Conservation (phyloP, 2,329 filamentous ascomycete genomes). For the Fusarium gaditjirri region DNA sequence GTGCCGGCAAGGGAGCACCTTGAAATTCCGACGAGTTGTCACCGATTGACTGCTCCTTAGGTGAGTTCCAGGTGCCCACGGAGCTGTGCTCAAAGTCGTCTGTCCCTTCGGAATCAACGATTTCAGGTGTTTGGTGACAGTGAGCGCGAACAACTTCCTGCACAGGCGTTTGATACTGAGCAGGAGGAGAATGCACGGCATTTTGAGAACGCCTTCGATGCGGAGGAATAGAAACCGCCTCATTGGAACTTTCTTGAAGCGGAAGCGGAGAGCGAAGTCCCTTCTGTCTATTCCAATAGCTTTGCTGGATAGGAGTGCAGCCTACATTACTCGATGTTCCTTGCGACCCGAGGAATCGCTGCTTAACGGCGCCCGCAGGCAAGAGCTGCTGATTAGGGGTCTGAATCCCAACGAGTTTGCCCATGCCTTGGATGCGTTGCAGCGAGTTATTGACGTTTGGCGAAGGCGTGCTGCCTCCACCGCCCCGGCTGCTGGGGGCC, state of each 20-base stretch:
- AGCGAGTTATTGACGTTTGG: slow-evolving; percentile 14
- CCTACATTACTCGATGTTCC: not conserved
- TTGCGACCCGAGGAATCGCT: not conserved
- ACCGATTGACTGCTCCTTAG: not conserved
- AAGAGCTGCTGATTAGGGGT: slow-evolving; percentile 6
- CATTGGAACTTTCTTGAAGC: not conserved
- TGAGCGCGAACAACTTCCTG: not conserved
- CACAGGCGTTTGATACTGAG: not conserved
- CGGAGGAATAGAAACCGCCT: not conserved
- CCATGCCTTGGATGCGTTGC: not conserved
- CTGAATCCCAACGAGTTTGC: not conserved
- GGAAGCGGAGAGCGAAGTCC: not conserved
- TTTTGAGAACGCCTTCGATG: not conserved
- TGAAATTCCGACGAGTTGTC: not conserved
- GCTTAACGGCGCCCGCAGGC: not conserved
- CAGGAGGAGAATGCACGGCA: not conserved
- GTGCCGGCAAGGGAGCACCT: slow-evolving; percentile 29
- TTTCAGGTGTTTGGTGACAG: not conserved
- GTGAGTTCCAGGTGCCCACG: slow-evolving; percentile 20
- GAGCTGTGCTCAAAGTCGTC: not conserved
- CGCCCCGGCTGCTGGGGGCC: not conserved
- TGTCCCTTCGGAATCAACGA: not conserved
- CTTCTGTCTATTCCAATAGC: not conserved
- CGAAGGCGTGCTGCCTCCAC: not conserved
- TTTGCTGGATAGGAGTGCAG: not conserved